These are phyloP conservation scores for Ceratobasidium papillatum DNA, from an alignment of 1,284 basidiomycete genomes.

Conservation along the genomic window DNA sequence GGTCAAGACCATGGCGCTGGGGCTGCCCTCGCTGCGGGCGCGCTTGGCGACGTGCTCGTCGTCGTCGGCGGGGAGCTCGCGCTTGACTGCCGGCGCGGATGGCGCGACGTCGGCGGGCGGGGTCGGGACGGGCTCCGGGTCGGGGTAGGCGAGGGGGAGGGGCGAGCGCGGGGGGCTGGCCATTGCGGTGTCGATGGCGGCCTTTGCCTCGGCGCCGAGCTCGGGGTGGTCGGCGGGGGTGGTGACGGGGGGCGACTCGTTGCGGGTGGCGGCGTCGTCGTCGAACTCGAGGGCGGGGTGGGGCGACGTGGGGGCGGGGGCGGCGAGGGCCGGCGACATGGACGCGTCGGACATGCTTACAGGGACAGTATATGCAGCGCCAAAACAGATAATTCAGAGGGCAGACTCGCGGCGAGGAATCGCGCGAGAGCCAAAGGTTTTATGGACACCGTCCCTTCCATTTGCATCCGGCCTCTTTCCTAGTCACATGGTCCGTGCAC, in stretches of 20 bases:
- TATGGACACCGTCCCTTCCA: conserved; percentile 38
- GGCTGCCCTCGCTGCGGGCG: conserved; percentile 22
- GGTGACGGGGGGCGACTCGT: conserved; percentile 53
- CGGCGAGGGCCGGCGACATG: conserved; percentile 26
- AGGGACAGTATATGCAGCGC: conserved; percentile 14
- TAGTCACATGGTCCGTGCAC: conserved; percentile 41
- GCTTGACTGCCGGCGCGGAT: conserved; percentile 50
- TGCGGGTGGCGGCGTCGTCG: conserved; percentile 54
- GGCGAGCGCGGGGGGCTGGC: conserved; percentile 55
- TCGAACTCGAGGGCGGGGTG: conserved; percentile 52
- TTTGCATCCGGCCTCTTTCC: conserved; percentile 32
- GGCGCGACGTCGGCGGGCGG: conserved; percentile 59
- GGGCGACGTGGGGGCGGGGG: conserved; percentile 51
- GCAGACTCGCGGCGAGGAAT: conserved; percentile 31
- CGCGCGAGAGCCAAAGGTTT: conserved; percentile 37
- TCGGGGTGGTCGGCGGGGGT: conserved; percentile 52
- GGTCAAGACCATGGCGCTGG: background rate
- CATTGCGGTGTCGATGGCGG: conserved; percentile 51
- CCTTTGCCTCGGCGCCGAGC: conserved; percentile 61
- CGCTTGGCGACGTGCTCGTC: conserved; percentile 32
- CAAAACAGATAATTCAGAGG: conserved; percentile 38
- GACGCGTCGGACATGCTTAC: conserved; percentile 38
- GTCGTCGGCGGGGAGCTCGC: conserved; percentile 22
- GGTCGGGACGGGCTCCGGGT: conserved; percentile 55
- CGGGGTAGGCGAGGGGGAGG: conserved; percentile 50